Conservation (phyloP, 768 basidiomycete species). For the Nidula microcarpa region DNA sequence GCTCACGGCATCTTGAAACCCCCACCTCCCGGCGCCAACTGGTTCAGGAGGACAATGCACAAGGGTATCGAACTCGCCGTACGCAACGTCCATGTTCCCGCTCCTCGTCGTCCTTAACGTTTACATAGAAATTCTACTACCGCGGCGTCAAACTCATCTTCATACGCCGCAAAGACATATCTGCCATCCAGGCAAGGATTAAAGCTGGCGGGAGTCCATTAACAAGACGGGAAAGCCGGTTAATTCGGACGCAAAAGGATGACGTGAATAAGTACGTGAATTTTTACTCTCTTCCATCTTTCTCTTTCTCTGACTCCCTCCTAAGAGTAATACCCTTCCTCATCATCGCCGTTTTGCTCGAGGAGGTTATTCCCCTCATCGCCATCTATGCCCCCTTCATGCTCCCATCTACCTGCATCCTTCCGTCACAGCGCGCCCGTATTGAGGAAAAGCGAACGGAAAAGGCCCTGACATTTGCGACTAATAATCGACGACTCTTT, state of each 20-base stretch:
- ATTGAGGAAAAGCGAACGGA: conserved; percentile 53
- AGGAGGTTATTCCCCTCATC: conserved; percentile 80
- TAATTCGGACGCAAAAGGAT: conserved; percentile 61
- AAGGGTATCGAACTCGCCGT: conserved; percentile 45
- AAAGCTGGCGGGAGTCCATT: conserved; percentile 57
- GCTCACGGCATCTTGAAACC: conserved; percentile 67
- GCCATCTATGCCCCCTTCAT: conserved; percentile 82
- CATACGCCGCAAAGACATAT: conserved; percentile 52
- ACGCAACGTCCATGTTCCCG: conserved; percentile 11
- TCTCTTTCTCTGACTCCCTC: conserved; percentile 1
- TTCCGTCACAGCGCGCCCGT: conserved; percentile 72
- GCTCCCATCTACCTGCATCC: conserved; percentile 83
- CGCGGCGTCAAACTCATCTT: conserved; percentile 72
- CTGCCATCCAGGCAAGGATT: conserved; percentile 52
- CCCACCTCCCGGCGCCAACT: conserved; percentile 58
- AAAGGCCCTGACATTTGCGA: conserved; percentile 39
- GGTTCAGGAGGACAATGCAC: conserved; percentile 47
- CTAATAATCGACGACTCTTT: conserved; percentile 32
- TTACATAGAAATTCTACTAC: conserved; percentile 76
- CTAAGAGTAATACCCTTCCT: conserved; percentile 76
- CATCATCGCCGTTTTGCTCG: conserved; percentile 66
- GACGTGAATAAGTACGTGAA: conserved; percentile 66
- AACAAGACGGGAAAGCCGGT: conserved; percentile 65
- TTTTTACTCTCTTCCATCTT: background rate
- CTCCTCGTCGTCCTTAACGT: background rate